Conservation (phyloP, 2,329 filamentous ascomycete genomes). For the Pseudogymnoascus verrucosus region DNA sequence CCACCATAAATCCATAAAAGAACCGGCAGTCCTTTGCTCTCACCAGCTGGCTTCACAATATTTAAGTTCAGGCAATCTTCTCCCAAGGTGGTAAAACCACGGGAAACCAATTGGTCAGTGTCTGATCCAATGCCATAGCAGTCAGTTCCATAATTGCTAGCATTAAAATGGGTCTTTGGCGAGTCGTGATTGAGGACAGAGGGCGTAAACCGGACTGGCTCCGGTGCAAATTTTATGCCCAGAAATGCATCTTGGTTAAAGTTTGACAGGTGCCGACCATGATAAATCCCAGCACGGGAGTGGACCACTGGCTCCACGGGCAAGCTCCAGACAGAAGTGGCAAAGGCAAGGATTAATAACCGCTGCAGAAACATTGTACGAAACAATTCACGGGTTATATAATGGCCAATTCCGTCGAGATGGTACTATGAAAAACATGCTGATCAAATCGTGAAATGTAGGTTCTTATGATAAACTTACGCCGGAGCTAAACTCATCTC, state of each 20-base stretch:
- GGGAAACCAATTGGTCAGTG: neutral
- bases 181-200: neutral
- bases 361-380: neutral
- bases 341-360: neutral
- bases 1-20: slow-evolving; percentile 44
- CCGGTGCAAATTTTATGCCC: neutral
- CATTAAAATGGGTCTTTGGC: neutral
- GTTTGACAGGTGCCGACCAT: neutral
- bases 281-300: neutral
- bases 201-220: neutral
- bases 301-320: neutral
- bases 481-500: neutral
- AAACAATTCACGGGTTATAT: too few species aligned
- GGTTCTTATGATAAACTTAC: neutral
- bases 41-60: slow-evolving; percentile 42
- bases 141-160: neutral
- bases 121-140: neutral
- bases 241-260: slow-evolving; percentile 2
- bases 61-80: slow-evolving; percentile 50
- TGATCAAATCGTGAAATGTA: neutral
- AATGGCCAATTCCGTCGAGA: neutral
- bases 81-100: slow-evolving; percentile 5
- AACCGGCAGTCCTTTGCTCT: slow-evolving; percentile 37
- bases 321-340: neutral
- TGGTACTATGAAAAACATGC: neutral